Evolutionary conservation across 768 basidiomycete species (phyloP), one percentile per base, ranked within the genome.

Genomic region (Cubamyces sp.): DNA sequence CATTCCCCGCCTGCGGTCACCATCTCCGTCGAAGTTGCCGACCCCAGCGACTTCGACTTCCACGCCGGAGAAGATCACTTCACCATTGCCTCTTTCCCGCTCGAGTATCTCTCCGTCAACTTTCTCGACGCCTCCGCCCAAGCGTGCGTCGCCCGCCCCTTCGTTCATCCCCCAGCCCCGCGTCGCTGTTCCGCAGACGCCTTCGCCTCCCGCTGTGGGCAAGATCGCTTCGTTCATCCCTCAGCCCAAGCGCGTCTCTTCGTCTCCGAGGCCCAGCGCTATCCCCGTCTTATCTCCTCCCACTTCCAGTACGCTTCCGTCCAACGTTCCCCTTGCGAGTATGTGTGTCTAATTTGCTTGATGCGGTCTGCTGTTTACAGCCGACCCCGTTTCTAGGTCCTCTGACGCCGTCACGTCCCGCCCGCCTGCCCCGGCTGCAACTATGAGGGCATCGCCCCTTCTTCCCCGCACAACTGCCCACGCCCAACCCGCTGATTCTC

Each of bases 101-200:
- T 16, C 46, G 28, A 52, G 46, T 70, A 23, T 69, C 68, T 66
- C 77, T 62, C 69, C 61, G 11, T 39, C 56, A 26, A 67, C 75
- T 5, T 82, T 79, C 66, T 71, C 77, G 19, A 85, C 84, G 0
- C 83, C 85, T 45, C 82, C 85, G 3, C 76, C 74, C 23, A 87
- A 84, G 73, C 84, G 83, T 58, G 79, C 76, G 6, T 78, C 78
- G 18, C 67, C 71, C 5, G 68, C 75, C 39, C 77, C 82, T 7
- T 84, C 88, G 5, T 85, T 85, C 68, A 87, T 89, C 50, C 87
- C 87, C 46, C 88, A 88, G 60, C 79, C 82, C 8, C 74, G 81
- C 42, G 71, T 26, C 21, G 41, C 65, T 11, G 80, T 81, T 3
- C 48, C 69, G 42, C 70, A 74, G 39, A 74, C 78, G 79, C 61